Base-by-base conservation (phyloP, 1,284 basidiomycete species). In the Cryptococcus sp. region DNA sequence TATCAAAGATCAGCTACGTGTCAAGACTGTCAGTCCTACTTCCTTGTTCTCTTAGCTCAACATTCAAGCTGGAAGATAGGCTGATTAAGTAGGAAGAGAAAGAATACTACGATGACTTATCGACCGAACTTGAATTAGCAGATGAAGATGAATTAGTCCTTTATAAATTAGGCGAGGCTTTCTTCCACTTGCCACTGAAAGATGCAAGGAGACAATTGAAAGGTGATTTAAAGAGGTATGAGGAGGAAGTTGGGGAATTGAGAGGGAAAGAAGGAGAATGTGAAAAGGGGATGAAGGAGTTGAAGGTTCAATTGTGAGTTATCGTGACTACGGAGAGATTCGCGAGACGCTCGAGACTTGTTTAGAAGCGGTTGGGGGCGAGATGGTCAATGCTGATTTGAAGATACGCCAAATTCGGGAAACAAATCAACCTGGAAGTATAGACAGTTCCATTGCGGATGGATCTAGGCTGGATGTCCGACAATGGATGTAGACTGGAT, bases 161-260 rank as follows among this genome's bases (percentile, higher is more conserved):
- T 85, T 98, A 97, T 79, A 87, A 85, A 74, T 80, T 96, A 41
- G 91, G 91, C 64, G 91, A 97, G 70, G 80, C 90, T 0, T 97
- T 94, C 74, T 79, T 96, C 25, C 85, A 88, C 61, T 77, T 98
- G 48, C 77, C 84, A 1, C 83, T 88, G 37, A 56, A 78, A 0
- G 82, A 81, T 9, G 93, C 92, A 0, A 78, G 87, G 60, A 82
- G 83, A 64, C 83, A 86, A 46, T 80, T 98, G 7, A 84, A 86
- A 70, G 79, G 75, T 41, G 89, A 94, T 64, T 82, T 85, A 59
- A 76, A 78, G 16, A 71, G 76, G 9, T 77, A 91, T 28, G 81
- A 86, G 24, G 60, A 68, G 1, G 81, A 86, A 57, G 81, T 92
- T 22, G 75, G 79, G 1, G 70, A 70, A 4, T 71, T 91, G 18